Conservation (phyloP, 202 grass and related monocot species). For the Cymbopogon flexuosus region DNA sequence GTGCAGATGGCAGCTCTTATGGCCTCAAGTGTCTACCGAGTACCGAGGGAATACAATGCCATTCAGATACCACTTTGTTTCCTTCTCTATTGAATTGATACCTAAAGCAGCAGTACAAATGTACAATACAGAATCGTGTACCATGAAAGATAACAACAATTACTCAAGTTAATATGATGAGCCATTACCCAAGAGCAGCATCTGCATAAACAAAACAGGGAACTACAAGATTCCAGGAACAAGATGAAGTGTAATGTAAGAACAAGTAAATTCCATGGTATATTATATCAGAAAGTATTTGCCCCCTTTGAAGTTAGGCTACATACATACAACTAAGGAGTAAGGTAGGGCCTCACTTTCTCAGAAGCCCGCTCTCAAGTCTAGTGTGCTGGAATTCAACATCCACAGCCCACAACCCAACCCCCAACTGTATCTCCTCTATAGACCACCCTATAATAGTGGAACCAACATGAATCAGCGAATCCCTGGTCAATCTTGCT, state of each 20-base stretch:
- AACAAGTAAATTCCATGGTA: not conserved
- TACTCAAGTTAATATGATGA: not conserved
- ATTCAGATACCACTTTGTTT: not conserved
- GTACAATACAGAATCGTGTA: not conserved
- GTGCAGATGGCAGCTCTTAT: not conserved
- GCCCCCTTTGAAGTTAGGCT: not conserved
- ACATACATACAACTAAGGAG: conserved; percentile 5
- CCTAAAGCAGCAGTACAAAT: not conserved
- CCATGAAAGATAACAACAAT: not conserved
- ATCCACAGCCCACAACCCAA: not conserved
- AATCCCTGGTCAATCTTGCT: conserved; percentile 12
- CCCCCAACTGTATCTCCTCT: not conserved
- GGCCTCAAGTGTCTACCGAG: no score
- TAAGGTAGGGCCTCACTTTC: not conserved
- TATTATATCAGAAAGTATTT: not conserved
- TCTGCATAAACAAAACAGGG: not conserved
- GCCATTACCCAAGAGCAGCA: not conserved
- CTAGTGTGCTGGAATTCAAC: not conserved
- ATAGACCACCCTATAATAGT: conserved; percentile 9
- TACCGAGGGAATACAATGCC: not conserved
- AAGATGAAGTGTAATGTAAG: not conserved
- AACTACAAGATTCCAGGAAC: not conserved
- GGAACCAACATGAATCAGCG: not conserved
- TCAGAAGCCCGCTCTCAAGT: not conserved
- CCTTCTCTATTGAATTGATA: no score